phyloP scores from a whole-genome alignment of 208 protist genomes.

The Leptomonas seymouri region DNA sequence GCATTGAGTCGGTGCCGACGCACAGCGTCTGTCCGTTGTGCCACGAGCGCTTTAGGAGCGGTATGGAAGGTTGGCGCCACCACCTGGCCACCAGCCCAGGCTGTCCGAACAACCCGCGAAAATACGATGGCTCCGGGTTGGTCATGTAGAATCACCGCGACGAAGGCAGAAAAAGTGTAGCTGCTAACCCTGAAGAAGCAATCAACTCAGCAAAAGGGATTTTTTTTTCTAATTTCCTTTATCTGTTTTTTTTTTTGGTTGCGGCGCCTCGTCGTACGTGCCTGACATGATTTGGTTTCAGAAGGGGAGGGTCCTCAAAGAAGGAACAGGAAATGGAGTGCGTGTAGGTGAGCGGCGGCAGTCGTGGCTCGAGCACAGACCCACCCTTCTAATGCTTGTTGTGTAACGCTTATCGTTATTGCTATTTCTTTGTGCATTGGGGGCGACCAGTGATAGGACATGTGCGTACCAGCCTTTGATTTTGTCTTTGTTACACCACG shows the following conservation, averaged over 20 bases:
- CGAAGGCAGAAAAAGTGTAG: background rate
- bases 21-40: constrained; percentile 89
- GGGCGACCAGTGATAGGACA: too few species aligned
- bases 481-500: too few species aligned
- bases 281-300: background rate
- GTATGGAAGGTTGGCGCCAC: constrained; percentile 72
- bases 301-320: too few species aligned
- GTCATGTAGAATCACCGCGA: constrained; percentile 4
- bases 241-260: background rate
- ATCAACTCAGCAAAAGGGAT: background rate
- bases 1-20: constrained; percentile 69
- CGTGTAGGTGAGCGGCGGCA: too few species aligned
- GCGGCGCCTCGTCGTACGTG: background rate
- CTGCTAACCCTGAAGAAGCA: background rate
- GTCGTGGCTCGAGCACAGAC: too few species aligned
- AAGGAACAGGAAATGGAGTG: too few species aligned
- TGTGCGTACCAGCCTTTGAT: too few species aligned
- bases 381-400: too few species aligned
- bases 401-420: too few species aligned
- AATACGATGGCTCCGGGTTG: constrained; percentile 71
- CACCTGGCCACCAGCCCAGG: constrained; percentile 80
- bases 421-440: too few species aligned
- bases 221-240: constrained; percentile 1
- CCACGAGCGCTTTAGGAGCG: constrained; percentile 71
- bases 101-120: constrained; percentile 88